Conservation (phyloP, 106 monocot species). For the Phalaenopsis equestris region DNA sequence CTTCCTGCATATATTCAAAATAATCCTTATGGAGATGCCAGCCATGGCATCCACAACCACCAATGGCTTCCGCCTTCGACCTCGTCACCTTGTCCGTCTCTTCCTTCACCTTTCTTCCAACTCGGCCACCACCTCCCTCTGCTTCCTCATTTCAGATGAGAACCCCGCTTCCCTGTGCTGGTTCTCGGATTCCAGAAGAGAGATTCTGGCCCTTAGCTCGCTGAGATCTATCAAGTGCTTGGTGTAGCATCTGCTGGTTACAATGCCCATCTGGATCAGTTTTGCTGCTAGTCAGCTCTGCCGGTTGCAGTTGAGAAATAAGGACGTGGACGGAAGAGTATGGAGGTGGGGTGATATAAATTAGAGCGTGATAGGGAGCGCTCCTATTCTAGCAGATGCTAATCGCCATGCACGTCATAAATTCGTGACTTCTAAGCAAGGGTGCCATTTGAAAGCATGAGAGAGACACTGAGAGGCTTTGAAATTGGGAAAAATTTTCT, state of each 20-base stretch:
- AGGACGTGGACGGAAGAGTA: background rate
- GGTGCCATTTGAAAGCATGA: too few relatives aligned
- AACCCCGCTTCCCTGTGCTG: constrained; percentile 12
- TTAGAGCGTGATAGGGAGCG: background rate
- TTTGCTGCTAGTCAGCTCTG: background rate
- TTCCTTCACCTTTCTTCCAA: constrained; percentile 36
- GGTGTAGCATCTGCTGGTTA: background rate
- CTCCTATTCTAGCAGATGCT: background rate
- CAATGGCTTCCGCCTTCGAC: constrained; percentile 16
- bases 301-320: background rate
- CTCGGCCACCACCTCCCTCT: constrained; percentile 26
- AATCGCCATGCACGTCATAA: too few relatives aligned
- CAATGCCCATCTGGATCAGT: background rate
- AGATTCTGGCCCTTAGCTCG: background rate
- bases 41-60: constrained; percentile 17
- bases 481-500: too few relatives aligned
- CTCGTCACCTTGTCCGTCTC: constrained; percentile 28
- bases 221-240: background rate
- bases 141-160: background rate
- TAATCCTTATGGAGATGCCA: background rate
- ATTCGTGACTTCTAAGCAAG: too few relatives aligned
- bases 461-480: too few relatives aligned
- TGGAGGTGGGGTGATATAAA: background rate
- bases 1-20: constrained; percentile 39
- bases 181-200: constrained; percentile 38